These are phyloP conservation scores for Passiflora organensis DNA, from an alignment of 345 rosid genomes.

Conservation along the genomic window DNA sequence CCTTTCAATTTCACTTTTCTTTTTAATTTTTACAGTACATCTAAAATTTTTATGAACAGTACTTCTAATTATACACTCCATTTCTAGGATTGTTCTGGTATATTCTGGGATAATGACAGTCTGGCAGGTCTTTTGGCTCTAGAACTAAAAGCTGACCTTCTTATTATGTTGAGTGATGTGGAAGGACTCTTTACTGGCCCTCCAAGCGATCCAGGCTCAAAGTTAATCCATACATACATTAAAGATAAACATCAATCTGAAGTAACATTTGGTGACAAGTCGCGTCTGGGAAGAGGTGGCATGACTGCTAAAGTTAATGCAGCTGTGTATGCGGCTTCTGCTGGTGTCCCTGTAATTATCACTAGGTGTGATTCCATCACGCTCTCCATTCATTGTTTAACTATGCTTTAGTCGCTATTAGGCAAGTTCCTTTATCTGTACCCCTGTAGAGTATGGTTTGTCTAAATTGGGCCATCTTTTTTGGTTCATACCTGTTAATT, in stretches of 20 bases:
- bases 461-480: no score
- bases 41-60: no score
- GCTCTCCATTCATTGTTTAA: neutral
- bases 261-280: conserved; percentile 87
- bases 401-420: neutral
- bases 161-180: conserved; percentile 77
- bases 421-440: no score
- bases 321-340: conserved; percentile 74
- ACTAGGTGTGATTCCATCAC: conserved; percentile 46
- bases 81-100: conserved; percentile 68
- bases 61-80: neutral
- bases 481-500: no score
- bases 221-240: conserved; percentile 68
- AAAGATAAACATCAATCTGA: conserved; percentile 65
- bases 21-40: no score
- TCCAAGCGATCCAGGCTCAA: conserved; percentile 72
- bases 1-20: no score
- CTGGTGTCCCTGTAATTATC: conserved; percentile 83
- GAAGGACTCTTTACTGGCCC: conserved; percentile 90
- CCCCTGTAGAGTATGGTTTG: no score
- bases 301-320: conserved; percentile 94
- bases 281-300: conserved; percentile 90
- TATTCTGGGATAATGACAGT: conserved; percentile 95
- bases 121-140: conserved; percentile 74
- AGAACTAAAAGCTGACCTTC: conserved; percentile 81